Conservation (phyloP, 768 basidiomycete species). For the Hirschioporus abietinus region DNA sequence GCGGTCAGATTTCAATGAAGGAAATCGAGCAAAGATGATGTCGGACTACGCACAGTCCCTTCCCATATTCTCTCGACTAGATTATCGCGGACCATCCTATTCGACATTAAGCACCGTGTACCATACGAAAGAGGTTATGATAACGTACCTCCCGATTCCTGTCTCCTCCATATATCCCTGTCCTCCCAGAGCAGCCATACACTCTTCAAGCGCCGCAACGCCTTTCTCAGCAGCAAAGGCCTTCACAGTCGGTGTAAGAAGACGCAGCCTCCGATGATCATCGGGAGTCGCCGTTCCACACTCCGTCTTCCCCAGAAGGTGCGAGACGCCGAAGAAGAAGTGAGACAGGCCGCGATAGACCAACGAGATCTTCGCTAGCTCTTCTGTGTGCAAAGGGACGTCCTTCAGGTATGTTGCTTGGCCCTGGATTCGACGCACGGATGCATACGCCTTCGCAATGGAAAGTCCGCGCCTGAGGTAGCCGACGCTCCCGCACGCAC, state of each 20-base stretch:
- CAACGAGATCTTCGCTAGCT: conserved; percentile 54
- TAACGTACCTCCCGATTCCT: conserved; percentile 49
- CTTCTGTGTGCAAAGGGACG: conserved; percentile 56
- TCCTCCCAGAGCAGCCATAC: conserved; percentile 70
- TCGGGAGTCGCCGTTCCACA: conserved; percentile 42
- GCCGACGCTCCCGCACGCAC: conserved; percentile 50
- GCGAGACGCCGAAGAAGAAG: conserved; percentile 53
- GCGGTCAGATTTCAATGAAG: not conserved
- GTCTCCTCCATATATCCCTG: conserved; percentile 85
- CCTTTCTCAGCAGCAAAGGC: conserved; percentile 66
- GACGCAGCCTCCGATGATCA: conserved; percentile 49
- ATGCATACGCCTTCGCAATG: conserved; percentile 60
- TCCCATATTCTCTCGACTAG: conserved; percentile 84
- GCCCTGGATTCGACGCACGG: conserved; percentile 49
- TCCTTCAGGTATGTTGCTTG: conserved; percentile 48
- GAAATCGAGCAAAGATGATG: too few relatives aligned
- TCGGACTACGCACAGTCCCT: conserved; percentile 38
- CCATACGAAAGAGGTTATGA: not conserved
- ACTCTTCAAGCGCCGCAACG: conserved; percentile 59
- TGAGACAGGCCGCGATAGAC: conserved; percentile 64
- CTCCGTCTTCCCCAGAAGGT: conserved; percentile 58
- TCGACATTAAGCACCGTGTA: not conserved
- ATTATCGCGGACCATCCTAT: conserved; percentile 55
- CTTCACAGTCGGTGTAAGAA: conserved; percentile 67
- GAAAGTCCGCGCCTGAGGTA: conserved; percentile 56